phyloP scores from a whole-genome alignment of 805 yeast genomes.

The Lipomyces spencermartinsiae region DNA sequence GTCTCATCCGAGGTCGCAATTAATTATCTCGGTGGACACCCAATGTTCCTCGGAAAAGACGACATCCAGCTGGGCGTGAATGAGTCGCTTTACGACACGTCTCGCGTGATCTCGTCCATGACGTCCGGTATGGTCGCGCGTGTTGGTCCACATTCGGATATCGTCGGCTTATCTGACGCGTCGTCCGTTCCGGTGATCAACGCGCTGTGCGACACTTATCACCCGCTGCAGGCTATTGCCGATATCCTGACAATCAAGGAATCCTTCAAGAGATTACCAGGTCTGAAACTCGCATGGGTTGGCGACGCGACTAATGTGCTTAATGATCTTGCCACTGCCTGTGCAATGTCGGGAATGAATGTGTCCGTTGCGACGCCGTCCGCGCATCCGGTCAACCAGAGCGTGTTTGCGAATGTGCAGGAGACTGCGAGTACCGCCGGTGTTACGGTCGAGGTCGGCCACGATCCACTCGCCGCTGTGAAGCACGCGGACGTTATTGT shows the following conservation, averaged over 20 bases:
- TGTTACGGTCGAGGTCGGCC: slow-evolving; percentile 58
- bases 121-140: slow-evolving; percentile 97
- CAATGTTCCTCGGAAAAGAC: slow-evolving; percentile 95
- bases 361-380: slow-evolving; percentile 85
- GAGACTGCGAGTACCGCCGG: slow-evolving; percentile 37
- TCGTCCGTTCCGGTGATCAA: slow-evolving; percentile 92
- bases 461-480: slow-evolving; percentile 79
- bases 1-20: slow-evolving; percentile 95
- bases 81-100: slow-evolving; percentile 87
- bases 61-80: slow-evolving; percentile 95
- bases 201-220: slow-evolving; percentile 89
- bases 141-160: slow-evolving; percentile 84
- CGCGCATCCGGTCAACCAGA: slow-evolving; percentile 67
- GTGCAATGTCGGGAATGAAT: slow-evolving; percentile 80
- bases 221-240: slow-evolving; percentile 94
- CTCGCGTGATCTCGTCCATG: slow-evolving; percentile 92
- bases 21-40: slow-evolving; percentile 89
- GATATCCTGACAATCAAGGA: slow-evolving; percentile 88
- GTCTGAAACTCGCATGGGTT: slow-evolving; percentile 87
- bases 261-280: slow-evolving; percentile 54
- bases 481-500: slow-evolving; percentile 79
- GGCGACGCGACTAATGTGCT: slow-evolving; percentile 97
- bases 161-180: slow-evolving; percentile 74
- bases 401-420: slow-evolving; percentile 61
- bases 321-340: slow-evolving; percentile 89